phyloP scores from a whole-genome alignment of 2,329 filamentous ascomycete species.

The Trichothecium roseum region DNA sequence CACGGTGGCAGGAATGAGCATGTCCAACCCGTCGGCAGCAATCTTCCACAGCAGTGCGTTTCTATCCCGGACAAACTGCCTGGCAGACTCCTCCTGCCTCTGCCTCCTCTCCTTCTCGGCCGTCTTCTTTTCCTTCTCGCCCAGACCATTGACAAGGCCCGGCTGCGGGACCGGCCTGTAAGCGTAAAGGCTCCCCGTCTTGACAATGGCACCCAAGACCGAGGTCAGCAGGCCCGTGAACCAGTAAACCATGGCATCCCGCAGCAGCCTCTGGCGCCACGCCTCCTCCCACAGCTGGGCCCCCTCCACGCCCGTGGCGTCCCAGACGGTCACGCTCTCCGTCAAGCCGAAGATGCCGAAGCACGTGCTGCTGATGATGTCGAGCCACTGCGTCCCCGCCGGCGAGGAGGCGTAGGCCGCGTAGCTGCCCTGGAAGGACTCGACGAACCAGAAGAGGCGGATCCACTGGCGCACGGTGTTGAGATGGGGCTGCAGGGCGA shows the following conservation, averaged over 20 bases:
- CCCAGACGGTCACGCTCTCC: slow-evolving; percentile 52
- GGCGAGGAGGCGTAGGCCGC: slow-evolving; percentile 12
- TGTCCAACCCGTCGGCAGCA: slow-evolving; percentile 48
- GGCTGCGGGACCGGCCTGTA: slow-evolving; percentile 22
- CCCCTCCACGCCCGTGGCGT: slow-evolving; percentile 32
- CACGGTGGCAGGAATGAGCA: slow-evolving; percentile 48
- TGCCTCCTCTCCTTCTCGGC: slow-evolving; percentile 15
- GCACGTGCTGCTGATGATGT: slow-evolving; percentile 46
- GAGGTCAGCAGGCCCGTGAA: slow-evolving; percentile 49
- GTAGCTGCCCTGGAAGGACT: slow-evolving; percentile 43
- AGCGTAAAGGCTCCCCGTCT: slow-evolving; percentile 26
- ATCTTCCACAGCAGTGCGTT: slow-evolving; percentile 33
- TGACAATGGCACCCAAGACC: slow-evolving; percentile 29
- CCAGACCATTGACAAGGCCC: slow-evolving; percentile 16
- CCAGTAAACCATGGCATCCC: slow-evolving; percentile 62
- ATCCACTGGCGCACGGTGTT: slow-evolving; percentile 49
- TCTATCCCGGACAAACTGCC: slow-evolving; percentile 17
- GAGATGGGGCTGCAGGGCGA: slow-evolving; percentile 27
- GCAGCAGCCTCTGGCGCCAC: slow-evolving; percentile 32
- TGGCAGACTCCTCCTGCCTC: slow-evolving; percentile 22
- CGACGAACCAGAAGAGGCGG: slow-evolving; percentile 58
- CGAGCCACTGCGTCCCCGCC: slow-evolving; percentile 30
- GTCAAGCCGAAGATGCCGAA: slow-evolving; percentile 58
- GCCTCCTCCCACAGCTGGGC: slow-evolving; percentile 42
- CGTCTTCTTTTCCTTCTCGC: slow-evolving; percentile 9